Conservation (phyloP, 106 monocot genomes). For the Amphibolis antarctica region DNA sequence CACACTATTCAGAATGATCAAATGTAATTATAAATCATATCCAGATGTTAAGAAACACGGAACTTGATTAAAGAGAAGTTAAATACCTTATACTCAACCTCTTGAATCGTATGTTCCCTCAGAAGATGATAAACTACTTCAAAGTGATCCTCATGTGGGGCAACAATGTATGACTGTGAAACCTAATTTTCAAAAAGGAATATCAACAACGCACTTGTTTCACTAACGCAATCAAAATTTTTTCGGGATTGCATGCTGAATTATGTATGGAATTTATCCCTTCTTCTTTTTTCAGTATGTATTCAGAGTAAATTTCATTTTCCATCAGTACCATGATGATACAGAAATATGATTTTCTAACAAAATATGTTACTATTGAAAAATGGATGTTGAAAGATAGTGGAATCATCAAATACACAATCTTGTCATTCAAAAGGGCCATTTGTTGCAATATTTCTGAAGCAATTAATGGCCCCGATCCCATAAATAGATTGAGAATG, state of each 20-base stretch:
- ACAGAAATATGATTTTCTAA: too few relatives aligned
- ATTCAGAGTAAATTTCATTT: too few relatives aligned
- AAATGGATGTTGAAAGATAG: too few relatives aligned
- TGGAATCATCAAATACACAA: slow-evolving; percentile 2
- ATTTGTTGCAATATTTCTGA: too few relatives aligned
- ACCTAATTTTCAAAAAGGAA: slow-evolving; percentile 28
- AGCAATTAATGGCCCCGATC: too few relatives aligned
- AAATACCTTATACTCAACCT: slow-evolving; percentile 75
- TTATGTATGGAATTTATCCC: too few relatives aligned
- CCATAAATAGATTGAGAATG: too few relatives aligned
- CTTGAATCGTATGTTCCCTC: slow-evolving; percentile 61
- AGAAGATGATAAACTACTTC: slow-evolving; percentile 63
- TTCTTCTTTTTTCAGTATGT: background rate
- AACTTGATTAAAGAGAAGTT: background rate
- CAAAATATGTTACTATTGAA: too few relatives aligned
- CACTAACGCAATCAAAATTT: background rate
- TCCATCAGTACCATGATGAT: too few relatives aligned
- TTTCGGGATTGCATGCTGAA: too few relatives aligned
- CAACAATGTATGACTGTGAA: slow-evolving; percentile 54
- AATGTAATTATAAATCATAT: background rate
- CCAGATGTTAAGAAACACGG: background rate
- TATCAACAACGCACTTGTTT: background rate
- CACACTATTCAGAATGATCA: background rate
- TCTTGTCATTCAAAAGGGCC: too few relatives aligned
- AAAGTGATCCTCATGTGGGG: slow-evolving; percentile 76